Evolutionary conservation across 2,329 filamentous ascomycete genomes (phyloP), one percentile per base, ranked within the genome.

Genomic region (Penicillium sp.): DNA sequence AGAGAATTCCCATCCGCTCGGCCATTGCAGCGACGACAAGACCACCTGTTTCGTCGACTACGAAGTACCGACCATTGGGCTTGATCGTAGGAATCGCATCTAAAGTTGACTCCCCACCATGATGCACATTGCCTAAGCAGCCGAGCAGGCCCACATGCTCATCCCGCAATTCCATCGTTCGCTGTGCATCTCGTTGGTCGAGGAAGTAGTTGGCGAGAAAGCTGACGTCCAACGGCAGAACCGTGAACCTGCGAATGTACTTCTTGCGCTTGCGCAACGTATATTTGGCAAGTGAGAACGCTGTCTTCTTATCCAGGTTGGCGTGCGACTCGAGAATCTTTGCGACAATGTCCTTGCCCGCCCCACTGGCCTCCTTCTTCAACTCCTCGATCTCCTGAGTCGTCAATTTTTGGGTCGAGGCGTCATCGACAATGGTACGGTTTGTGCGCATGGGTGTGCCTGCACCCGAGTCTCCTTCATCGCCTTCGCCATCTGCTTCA

Each of bases 281-380:
- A 79, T 99, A 99, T 78, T 99, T 99, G 47, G 94, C 93, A 61
- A 97, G 82, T 2, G 93, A 96, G 73, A 96, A 99, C 0, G 88
- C 85, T 0, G 95, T 98, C 83, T 99, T 99, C 80, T 98, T 91
- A 68, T 96, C 93, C 47, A 99, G 85, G 1, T 90, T 91, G 19
- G 91, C 89, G 77, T 99, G 95, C 47, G 93, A 95, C 33, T 93
- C 85, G 78, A 99, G 86, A 28, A 99, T 88, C 79, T 93, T 96
- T n/a, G 91, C 89, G 66, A 99, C 95, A 53, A 99, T 86, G 56
- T 96, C 93, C 75, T 91, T 91, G 13, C 93, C 94, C 0, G 92
- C 91, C 5, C 89, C 89, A 3, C 89, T 88, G 12, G 89, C 91
- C 60, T 92, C 84, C 70, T 84, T 85, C 76, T 92, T 92, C 66